phyloP scores from a whole-genome alignment of 2,329 filamentous ascomycete genomes.

The Xylariaceae sp. region DNA sequence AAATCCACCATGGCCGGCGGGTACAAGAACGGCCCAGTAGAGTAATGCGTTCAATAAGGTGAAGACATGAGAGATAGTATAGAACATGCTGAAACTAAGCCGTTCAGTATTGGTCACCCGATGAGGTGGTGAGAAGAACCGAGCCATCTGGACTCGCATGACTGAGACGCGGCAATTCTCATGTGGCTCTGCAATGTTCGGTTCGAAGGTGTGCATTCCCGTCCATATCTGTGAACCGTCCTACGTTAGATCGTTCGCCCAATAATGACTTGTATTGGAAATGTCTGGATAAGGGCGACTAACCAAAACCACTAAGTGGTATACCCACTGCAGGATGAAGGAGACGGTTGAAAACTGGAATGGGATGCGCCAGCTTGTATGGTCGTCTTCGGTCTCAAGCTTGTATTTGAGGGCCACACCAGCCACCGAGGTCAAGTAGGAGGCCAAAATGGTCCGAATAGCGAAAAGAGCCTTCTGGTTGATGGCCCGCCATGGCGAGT shows the following conservation, averaged over 20 bases:
- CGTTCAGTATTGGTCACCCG: conserved; percentile 50
- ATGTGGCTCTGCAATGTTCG: conserved; percentile 45
- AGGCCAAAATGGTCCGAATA: conserved; percentile 51
- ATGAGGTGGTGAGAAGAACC: conserved; percentile 53
- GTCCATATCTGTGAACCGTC: conserved; percentile 53
- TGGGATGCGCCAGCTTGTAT: conserved; percentile 50
- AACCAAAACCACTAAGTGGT: conserved; percentile 56
- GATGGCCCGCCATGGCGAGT: conserved; percentile 58
- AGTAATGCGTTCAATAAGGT: conserved; percentile 57
- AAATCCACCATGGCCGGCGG: conserved; percentile 47
- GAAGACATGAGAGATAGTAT: conserved; percentile 54
- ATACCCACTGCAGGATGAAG: conserved; percentile 51
- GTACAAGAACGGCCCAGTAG: conserved; percentile 54
- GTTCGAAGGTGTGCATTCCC: conserved; percentile 58
- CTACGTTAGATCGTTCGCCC: background rate
- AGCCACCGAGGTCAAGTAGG: conserved; percentile 51
- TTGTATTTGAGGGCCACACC: conserved; percentile 55
- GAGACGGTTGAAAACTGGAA: conserved; percentile 59
- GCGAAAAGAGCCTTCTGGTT: conserved; percentile 54
- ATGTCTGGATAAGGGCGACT: conserved; percentile 34
- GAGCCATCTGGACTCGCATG: conserved; percentile 47
- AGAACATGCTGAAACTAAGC: conserved; percentile 59
- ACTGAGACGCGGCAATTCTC: conserved; percentile 39
- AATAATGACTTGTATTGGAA: background rate
- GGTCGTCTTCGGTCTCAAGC: conserved; percentile 48